Base-by-base conservation (phyloP, 2,329 filamentous ascomycete species). In the Trichoderma asperellum region DNA sequence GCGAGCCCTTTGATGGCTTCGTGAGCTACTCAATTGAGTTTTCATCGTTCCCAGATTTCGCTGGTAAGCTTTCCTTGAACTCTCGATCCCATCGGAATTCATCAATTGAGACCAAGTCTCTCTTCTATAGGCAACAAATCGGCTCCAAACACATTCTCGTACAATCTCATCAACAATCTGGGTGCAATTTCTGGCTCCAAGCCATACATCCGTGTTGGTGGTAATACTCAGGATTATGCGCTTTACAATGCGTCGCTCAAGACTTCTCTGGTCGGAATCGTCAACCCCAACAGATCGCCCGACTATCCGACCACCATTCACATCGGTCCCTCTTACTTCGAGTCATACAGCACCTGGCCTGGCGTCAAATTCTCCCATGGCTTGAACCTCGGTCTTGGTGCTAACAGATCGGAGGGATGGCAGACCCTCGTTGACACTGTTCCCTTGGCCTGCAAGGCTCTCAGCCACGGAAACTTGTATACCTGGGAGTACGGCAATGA, bases 201-300 rank as follows among this genome's bases (percentile, higher is more conserved):
- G 71, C 88, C 88, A 2, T 83, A 87, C 72, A 85, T 91, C 68
- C 82, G 88, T 18, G 87, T 91, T 1, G 88, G 89, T 4, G 89
- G 88, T n/a, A 91, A 90, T 73, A 90, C 88, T 0, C 88, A 91
- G 77, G 88, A 91, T 78, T 89, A 86, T 72, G 87, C 87, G 5
- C 80, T 90, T 47, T 90, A 87, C 76, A 83, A 90, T 71, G 78
- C 82, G 1, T 83, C 82, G 4, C 83, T 88, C 6, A 75, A 81
- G 1, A 79, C 80, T 7, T 85, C 85, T 6, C 79, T 85, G 11
- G 82, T 87, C 61, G 87, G 87, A 35, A 87, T 82, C 2, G 79
- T 85, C 63, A 81, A 88, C 68, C 80, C 81, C 0, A 75, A 77
- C 0, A 80, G 83, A 27, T 88, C 87, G 0, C 70, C 77, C 0